phyloP scores from a whole-genome alignment of 2,329 filamentous ascomycete genomes.

The Didymella arachidicola region DNA sequence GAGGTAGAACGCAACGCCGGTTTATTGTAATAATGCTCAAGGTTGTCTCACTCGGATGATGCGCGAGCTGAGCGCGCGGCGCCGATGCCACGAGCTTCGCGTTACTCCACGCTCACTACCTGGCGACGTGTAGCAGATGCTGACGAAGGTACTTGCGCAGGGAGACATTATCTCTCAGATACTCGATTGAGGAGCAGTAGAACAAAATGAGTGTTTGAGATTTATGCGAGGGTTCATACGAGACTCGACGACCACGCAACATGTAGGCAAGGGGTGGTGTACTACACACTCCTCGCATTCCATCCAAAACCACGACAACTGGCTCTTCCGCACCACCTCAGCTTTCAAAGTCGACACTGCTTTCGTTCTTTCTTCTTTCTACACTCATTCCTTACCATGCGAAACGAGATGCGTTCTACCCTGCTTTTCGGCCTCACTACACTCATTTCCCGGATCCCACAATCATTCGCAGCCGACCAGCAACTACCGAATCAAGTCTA shows the following conservation, averaged over 20 bases:
- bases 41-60: neutral
- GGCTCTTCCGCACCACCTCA: constrained; percentile 3
- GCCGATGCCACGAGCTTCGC: neutral
- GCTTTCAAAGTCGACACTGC: constrained; percentile 5
- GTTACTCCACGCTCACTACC: neutral
- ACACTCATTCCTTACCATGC: constrained; percentile 11
- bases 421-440: constrained; percentile 14
- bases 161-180: neutral
- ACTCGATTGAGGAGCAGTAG: neutral
- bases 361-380: constrained; percentile 4
- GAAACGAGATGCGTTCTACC: constrained; percentile 13
- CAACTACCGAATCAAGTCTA: constrained; percentile 17
- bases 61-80: neutral
- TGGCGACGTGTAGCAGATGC: neutral
- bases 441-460: constrained; percentile 13
- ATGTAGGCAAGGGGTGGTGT: constrained; percentile 14
- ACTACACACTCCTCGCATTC: constrained; percentile 11
- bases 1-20: neutral
- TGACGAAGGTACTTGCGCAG: neutral
- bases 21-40: neutral
- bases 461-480: constrained; percentile 6
- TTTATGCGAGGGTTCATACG: constrained; percentile 13
- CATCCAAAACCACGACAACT: constrained; percentile 18
- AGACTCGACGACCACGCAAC: constrained; percentile 6
- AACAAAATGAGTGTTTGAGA: neutral